phyloP scores from a whole-genome alignment of 768 basidiomycete genomes.

The Boletellus ananas region DNA sequence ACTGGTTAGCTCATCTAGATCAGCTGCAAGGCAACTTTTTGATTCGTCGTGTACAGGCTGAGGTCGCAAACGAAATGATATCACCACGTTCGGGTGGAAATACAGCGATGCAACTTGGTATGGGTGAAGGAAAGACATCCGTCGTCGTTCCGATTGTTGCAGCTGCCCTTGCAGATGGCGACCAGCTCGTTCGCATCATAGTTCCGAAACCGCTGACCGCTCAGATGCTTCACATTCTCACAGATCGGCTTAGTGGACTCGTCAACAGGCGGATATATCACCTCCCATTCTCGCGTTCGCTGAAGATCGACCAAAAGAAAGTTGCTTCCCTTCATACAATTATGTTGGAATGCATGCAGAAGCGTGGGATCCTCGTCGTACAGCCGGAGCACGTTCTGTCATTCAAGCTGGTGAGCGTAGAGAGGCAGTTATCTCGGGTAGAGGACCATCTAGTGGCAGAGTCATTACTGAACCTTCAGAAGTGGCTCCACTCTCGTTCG shows the following conservation, averaged over 20 bases:
- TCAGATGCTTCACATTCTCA: slow-evolving; percentile 45
- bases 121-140: slow-evolving; percentile 54
- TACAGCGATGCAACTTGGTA: slow-evolving; percentile 46
- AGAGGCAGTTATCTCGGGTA: background rate
- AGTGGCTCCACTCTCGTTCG: slow-evolving; percentile 17
- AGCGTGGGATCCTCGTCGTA: slow-evolving; percentile 39
- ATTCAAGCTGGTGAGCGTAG: slow-evolving; percentile 37
- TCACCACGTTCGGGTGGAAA: slow-evolving; percentile 34
- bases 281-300: slow-evolving; percentile 43
- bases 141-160: slow-evolving; percentile 44
- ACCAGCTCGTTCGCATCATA: slow-evolving; percentile 41
- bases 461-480: slow-evolving; percentile 13
- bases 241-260: slow-evolving; percentile 39
- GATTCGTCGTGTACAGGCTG: slow-evolving; percentile 39
- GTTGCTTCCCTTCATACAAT: slow-evolving; percentile 15
- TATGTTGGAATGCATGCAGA: slow-evolving; percentile 30
- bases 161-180: slow-evolving; percentile 38
- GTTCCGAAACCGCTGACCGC: slow-evolving; percentile 40
- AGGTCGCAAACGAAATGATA: slow-evolving; percentile 45
- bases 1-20: background rate
- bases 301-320: slow-evolving; percentile 14
- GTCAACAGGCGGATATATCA: slow-evolving; percentile 42
- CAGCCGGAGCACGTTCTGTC: slow-evolving; percentile 53
- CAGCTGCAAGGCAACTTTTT: slow-evolving; percentile 46
- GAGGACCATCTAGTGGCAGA: slow-evolving; percentile 20